These are phyloP conservation scores for Acarospora socialis DNA, from an alignment of 2,329 filamentous ascomycete species.

Conservation along the genomic window DNA sequence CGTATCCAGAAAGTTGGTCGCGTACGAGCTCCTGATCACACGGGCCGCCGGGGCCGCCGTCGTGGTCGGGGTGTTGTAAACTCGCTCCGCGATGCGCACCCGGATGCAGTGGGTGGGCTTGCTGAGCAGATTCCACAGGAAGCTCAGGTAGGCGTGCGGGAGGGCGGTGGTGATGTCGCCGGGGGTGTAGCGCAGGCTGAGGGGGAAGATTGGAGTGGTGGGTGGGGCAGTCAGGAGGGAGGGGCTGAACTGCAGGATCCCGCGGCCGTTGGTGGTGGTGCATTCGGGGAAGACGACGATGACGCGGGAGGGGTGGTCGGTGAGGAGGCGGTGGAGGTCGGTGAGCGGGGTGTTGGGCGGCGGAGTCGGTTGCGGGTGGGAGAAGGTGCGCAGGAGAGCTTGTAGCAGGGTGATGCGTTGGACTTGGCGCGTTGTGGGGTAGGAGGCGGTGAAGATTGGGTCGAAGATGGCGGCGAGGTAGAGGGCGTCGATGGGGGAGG, in stretches of 20 bases:
- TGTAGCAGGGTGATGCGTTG: constrained; percentile 61
- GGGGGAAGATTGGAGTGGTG: constrained; percentile 67
- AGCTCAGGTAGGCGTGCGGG: constrained; percentile 55
- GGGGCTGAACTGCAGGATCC: constrained; percentile 70
- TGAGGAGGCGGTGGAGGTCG: constrained; percentile 48
- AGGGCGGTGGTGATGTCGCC: constrained; percentile 83
- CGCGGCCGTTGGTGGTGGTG: constrained; percentile 85
- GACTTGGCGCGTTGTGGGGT: constrained; percentile 59
- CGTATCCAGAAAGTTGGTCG: constrained; percentile 33
- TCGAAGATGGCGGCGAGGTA: constrained; percentile 95
- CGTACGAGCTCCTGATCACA: constrained; percentile 22
- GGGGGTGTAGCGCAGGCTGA: constrained; percentile 79
- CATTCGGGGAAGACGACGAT: constrained; percentile 88
- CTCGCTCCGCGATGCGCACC: constrained; percentile 72
- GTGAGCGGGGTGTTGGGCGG: constrained; percentile 38
- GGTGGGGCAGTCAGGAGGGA: constrained; percentile 54
- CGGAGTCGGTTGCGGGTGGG: constrained; percentile 38
- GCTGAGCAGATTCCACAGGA: constrained; percentile 76
- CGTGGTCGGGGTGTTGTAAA: constrained; percentile 31
- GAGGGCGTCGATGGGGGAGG: constrained; percentile 80
- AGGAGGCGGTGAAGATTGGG: constrained; percentile 80
- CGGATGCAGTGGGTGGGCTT: constrained; percentile 79
- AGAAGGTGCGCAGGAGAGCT: constrained; percentile 61
- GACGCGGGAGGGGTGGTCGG: constrained; percentile 55
- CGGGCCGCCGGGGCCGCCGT: constrained; percentile 7